These are phyloP conservation scores for Ocimum tenuiflorum DNA, from an alignment of 257 asterid genomes.

Conservation along the genomic window DNA sequence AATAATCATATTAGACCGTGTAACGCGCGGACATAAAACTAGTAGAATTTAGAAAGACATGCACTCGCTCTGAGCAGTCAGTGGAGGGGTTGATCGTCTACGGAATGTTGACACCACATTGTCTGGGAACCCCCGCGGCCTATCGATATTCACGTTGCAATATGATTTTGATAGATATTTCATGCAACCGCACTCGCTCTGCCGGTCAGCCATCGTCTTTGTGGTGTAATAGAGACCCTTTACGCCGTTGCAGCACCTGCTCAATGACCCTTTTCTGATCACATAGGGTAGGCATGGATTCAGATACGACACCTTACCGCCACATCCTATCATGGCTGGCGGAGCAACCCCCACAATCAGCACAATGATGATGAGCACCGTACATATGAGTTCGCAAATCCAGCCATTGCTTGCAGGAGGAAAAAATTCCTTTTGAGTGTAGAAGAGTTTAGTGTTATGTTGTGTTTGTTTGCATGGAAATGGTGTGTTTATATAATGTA, in stretches of 20 bases:
- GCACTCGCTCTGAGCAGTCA: slow-evolving; percentile 6
- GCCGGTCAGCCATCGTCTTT: slow-evolving; percentile 33
- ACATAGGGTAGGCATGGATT: too few species aligned
- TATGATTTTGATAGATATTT: background rate
- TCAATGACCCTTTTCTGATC: too few species aligned
- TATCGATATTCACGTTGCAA: background rate
- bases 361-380: slow-evolving; percentile 10
- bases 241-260: slow-evolving; percentile 46
- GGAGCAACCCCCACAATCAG: slow-evolving; percentile 20
- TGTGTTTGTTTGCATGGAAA: background rate
- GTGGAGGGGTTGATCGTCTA: slow-evolving; percentile 36
- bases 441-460: too few species aligned
- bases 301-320: too few species aligned
- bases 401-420: slow-evolving; percentile 11
- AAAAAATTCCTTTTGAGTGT: background rate
- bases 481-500: background rate
- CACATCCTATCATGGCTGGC: slow-evolving; percentile 25
- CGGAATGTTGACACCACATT: slow-evolving; percentile 32
- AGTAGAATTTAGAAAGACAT: background rate
- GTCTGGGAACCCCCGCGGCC: slow-evolving; percentile 32
- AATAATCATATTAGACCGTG: too few species aligned
- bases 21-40: too few species aligned
- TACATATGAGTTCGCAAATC: slow-evolving; percentile 11
- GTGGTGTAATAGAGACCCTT: slow-evolving; percentile 20
- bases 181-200: slow-evolving; percentile 26